phyloP scores from a whole-genome alignment of 169 alveolate species.

The Cryptosporidium viatorum region DNA sequence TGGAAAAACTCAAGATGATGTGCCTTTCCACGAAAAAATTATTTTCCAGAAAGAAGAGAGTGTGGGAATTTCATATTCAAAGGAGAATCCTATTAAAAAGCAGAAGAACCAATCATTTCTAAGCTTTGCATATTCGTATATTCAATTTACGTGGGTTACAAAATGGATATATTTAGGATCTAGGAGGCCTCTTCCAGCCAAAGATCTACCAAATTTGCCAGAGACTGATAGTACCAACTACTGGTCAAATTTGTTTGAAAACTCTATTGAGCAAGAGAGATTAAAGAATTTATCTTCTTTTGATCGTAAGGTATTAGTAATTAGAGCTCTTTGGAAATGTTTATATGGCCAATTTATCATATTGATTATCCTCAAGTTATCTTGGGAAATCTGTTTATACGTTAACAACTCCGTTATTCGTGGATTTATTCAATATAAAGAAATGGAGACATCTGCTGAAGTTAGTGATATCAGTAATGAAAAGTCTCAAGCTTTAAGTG shows the following conservation, averaged over 20 bases:
- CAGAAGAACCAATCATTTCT: constrained; percentile 25
- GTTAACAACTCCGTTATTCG: constrained; percentile 46
- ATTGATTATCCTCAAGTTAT: constrained; percentile 11
- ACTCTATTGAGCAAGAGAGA: constrained; percentile 17
- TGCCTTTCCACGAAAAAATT: not conserved
- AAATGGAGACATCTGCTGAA: constrained; percentile 30
- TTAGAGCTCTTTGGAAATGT: constrained; percentile 69
- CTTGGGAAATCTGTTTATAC: constrained; percentile 59
- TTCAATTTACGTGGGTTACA: constrained; percentile 70
- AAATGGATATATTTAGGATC: constrained; percentile 73
- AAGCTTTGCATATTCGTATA: constrained; percentile 11
- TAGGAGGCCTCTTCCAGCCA: constrained; percentile 39
- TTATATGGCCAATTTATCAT: constrained; percentile 14
- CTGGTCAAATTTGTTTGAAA: constrained; percentile 62
- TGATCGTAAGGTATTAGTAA: constrained; percentile 60
- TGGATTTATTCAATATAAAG: constrained; percentile 63
- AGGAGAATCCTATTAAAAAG: constrained; percentile 30
- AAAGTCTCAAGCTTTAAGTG: constrained; percentile 2
- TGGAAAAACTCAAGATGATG: not conserved
- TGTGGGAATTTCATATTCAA: not conserved
- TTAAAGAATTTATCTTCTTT: constrained; percentile 22
- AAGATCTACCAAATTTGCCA: constrained; percentile 21
- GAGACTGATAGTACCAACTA: constrained; percentile 47
- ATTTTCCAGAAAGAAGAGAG: not conserved
- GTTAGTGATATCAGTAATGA: not conserved